Percentiles rank a stretch among this genome's conserved stretches.
phyloP scores from a whole-genome alignment of 257 asterid genomes.

The Solanum chmielewskii region DNA sequence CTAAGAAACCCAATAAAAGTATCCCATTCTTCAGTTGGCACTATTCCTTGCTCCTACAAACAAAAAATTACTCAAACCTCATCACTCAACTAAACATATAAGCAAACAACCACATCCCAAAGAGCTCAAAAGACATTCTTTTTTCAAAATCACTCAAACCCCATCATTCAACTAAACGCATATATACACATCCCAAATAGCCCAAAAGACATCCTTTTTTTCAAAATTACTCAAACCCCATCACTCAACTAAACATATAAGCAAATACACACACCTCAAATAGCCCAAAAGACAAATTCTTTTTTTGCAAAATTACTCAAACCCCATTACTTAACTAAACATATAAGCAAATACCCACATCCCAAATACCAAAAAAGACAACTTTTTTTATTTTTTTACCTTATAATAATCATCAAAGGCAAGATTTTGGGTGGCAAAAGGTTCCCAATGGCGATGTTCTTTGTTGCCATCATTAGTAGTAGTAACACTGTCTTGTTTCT shows the following conservation, averaged over 20 bases:
- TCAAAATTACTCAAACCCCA: neutral
- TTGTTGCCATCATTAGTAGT: conserved; percentile 21
- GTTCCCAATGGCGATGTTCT: conserved; percentile 32
- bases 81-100: neutral
- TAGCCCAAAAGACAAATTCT: neutral
- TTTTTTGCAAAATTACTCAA: neutral
- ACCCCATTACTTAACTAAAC: neutral
- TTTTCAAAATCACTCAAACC: neutral
- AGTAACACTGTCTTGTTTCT: conserved; percentile 4
- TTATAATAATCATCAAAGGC: conserved; percentile 44
- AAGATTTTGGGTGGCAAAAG: conserved; percentile 46
- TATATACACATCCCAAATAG: neutral
- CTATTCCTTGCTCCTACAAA: conserved; percentile 70
- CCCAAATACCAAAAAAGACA: neutral
- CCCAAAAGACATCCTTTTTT: too few species aligned
- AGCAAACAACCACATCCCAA: neutral
- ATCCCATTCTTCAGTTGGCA: conserved; percentile 77
- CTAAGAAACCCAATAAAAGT: conserved; percentile 45
- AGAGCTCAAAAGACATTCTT: neutral
- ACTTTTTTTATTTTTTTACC: neutral
- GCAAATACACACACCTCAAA: neutral
- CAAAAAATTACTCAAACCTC: neutral
- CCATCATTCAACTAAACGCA: neutral
- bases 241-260: neutral
- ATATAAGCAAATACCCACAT: neutral